Percentiles rank a stretch among this genome's conserved stretches.
Conservation (phyloP, 1,139 yeast species). For the Yamadazyma diddensiae region DNA sequence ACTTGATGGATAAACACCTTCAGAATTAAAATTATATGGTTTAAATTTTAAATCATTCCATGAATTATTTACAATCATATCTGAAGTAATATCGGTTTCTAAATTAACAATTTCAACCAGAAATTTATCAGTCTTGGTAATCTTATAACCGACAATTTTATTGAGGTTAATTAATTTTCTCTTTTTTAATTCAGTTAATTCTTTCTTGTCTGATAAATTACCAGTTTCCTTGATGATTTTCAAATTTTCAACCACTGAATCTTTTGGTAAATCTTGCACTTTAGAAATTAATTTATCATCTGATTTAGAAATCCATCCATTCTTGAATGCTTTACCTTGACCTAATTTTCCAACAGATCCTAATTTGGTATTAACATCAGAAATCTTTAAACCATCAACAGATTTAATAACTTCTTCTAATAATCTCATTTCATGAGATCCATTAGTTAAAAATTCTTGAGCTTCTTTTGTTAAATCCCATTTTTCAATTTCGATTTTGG, state of each 20-base stretch:
- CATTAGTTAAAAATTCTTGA: slow-evolving; percentile 67
- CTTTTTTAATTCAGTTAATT: slow-evolving; percentile 82
- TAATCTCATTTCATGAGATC: slow-evolving; percentile 88
- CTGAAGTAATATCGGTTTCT: slow-evolving; percentile 93
- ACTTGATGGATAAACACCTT: slow-evolving; percentile 79
- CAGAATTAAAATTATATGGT: slow-evolving; percentile 93
- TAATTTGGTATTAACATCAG: slow-evolving; percentile 74
- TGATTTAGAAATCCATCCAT: slow-evolving; percentile 91
- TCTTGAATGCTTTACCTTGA: slow-evolving; percentile 97
- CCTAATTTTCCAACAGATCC: slow-evolving; percentile 88
- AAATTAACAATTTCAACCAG: slow-evolving; percentile 74
- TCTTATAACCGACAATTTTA: slow-evolving; percentile 72
- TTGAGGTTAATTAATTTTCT: slow-evolving; percentile 77
- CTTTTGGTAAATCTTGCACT: slow-evolving; percentile 52
- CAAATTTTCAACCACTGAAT: slow-evolving; percentile 65
- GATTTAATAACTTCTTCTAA: slow-evolving; percentile 72
- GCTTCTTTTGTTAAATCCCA: slow-evolving; percentile 85
- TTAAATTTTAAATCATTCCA: slow-evolving; percentile 88
- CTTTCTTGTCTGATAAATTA: slow-evolving; percentile 58
- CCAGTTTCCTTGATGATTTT: slow-evolving; percentile 59
- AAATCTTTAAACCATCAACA: slow-evolving; percentile 75
- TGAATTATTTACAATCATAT: slow-evolving; percentile 76
- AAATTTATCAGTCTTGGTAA: slow-evolving; percentile 80
- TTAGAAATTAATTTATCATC: slow-evolving; percentile 75
- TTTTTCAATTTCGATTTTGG: slow-evolving; percentile 69